Base-by-base conservation (phyloP, 768 basidiomycete genomes). In the Saitozyma podzolica region DNA sequence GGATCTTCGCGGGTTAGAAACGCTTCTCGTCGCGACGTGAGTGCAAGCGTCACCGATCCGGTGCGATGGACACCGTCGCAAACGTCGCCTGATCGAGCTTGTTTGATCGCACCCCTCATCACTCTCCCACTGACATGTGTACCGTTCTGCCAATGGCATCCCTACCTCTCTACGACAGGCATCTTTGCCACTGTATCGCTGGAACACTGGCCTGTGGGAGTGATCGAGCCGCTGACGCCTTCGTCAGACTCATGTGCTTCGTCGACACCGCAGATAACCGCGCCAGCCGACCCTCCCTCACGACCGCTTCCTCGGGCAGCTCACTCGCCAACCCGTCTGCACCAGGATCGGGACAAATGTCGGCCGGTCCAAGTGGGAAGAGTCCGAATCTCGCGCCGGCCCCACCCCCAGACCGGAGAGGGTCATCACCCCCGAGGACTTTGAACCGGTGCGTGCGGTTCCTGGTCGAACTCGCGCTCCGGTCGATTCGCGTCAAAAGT, bases 1-100 rank as follows among this genome's bases (percentile, higher is more conserved):
- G 54, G 78, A 79, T 66, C 37, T 69, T 8, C 64, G 77, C 37
- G 78, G 78, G 47, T 53, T 75, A 40, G 70, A 74, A 59, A 68
- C 66, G 29, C 54, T 71, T 14, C 57, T 76, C 5, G 68, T 70
- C 9, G 61, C 65, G 0, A 70, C 64, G 74, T 75, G 47, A 48
- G 67, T 50, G 10, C 3, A 6, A 17, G 29, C 29, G 2, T 29
- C 29, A 29, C 29, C 29, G 29, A 29, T 29, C 5, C 29, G 5
- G 29, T 29, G 29, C 29, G 29, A 29, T 29, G 29, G 29, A 29
- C 29, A 29, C 29, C 29, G 29, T 29, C 5, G 2, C 2, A 29
- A 29, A 2, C 45, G 45, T 47, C n/a, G 6, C 11, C 13, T 47
- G 45, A 17, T 17, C 45, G 45, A 3, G 45, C 13, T 13, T 11